Conservation (phyloP, 768 basidiomycete genomes). For the Tremella mesenterica region DNA sequence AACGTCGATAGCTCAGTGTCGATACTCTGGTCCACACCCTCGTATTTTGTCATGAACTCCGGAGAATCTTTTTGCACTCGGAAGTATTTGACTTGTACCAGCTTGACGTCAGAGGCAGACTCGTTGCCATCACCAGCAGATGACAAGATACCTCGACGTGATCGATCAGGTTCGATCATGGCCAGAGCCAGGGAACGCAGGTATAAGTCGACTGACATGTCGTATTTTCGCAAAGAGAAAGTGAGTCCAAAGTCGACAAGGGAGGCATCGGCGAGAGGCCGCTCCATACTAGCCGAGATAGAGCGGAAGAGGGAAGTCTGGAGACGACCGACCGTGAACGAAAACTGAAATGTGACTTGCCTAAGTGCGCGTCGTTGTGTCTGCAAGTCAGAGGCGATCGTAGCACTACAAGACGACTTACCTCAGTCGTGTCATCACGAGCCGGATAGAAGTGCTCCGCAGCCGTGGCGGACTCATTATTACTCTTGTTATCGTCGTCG, state of each 20-base stretch:
- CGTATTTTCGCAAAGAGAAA: conserved; percentile 68
- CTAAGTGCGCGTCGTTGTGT: conserved; percentile 48
- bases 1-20: conserved; percentile 83
- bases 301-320: conserved; percentile 71
- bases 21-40: conserved; percentile 78
- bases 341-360: conserved; percentile 67
- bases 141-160: conserved; percentile 34
- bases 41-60: conserved; percentile 67
- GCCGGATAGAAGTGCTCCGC: conserved; percentile 59
- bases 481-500: conserved; percentile 26
- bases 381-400: conserved; percentile 16
- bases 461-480: conserved; percentile 1
- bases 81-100: conserved; percentile 68
- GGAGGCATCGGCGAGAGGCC: conserved; percentile 64
- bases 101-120: conserved; percentile 47
- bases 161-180: conserved; percentile 54
- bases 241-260: conserved; percentile 68
- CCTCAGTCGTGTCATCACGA: conserved; percentile 55
- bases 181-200: conserved; percentile 70
- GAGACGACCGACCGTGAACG: conserved; percentile 77
- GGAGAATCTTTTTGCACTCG: conserved; percentile 77
- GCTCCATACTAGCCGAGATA: conserved; percentile 56
- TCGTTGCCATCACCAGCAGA: conserved; percentile 25
- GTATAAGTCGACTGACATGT: conserved; percentile 76
- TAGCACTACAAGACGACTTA: conserved; percentile 44